Percentiles rank a stretch among this genome's conserved stretches.
These are phyloP conservation scores for Phytopythium montanum DNA, from an alignment of 352 stramenopile species.

Conservation along the genomic window DNA sequence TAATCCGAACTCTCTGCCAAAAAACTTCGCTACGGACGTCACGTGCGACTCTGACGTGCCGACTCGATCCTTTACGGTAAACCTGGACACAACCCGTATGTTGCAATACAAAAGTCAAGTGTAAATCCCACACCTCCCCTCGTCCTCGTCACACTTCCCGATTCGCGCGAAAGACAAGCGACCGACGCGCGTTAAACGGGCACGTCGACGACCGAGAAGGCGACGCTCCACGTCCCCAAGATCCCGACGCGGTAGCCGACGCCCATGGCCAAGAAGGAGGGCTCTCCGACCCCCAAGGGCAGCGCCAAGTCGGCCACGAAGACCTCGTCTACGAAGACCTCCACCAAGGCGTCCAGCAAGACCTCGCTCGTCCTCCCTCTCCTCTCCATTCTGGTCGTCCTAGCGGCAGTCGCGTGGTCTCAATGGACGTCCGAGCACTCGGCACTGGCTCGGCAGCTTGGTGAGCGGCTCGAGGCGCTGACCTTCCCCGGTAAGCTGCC, in stretches of 20 bases:
- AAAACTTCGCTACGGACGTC: too few relatives aligned
- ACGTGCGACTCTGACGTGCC: too few relatives aligned
- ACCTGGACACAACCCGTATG: too few relatives aligned
- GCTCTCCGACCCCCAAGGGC: slow-evolving; percentile 3
- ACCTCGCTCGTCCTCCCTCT: slow-evolving; percentile 15
- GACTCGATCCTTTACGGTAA: too few relatives aligned
- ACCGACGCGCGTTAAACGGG: too few relatives aligned
- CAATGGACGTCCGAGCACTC: slow-evolving; percentile 23
- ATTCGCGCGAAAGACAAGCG: too few relatives aligned
- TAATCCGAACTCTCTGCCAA: too few relatives aligned
- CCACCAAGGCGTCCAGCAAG: slow-evolving; percentile 5
- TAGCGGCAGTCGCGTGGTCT: slow-evolving; percentile 16
- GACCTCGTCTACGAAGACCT: too few relatives aligned
- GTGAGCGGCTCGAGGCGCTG: background rate
- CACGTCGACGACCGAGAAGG: too few relatives aligned
- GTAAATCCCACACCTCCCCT: too few relatives aligned
- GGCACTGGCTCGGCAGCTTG: background rate
- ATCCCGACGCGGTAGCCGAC: slow-evolving; percentile 2
- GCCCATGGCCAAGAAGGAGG: slow-evolving; percentile 9
- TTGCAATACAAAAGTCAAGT: too few relatives aligned
- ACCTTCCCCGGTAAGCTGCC: slow-evolving; percentile 15
- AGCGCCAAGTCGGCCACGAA: slow-evolving; percentile 5
- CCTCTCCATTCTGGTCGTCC: slow-evolving; percentile 20
- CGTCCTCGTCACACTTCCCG: too few relatives aligned
- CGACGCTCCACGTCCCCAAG: background rate